Percentiles rank a stretch among this genome's conserved stretches.
These are phyloP conservation scores for Pholiota molesta DNA, from an alignment of 768 basidiomycete species.

Conservation along the genomic window DNA sequence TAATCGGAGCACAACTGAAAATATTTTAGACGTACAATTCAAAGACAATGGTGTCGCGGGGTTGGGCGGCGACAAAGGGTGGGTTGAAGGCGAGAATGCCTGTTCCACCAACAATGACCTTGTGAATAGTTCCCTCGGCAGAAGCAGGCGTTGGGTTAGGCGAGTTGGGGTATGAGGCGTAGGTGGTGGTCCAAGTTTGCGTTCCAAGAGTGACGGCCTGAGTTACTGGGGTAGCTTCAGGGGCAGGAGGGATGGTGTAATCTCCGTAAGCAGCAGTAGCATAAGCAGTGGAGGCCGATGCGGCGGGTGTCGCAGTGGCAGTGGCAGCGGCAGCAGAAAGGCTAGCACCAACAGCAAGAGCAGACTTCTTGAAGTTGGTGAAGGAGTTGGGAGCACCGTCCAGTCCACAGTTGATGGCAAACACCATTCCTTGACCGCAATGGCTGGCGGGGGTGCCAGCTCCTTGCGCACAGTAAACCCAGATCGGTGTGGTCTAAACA, in stretches of 20 bases:
- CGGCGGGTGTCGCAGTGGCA: conserved; percentile 29
- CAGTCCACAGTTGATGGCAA: conserved; percentile 62
- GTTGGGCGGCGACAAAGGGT: conserved; percentile 47
- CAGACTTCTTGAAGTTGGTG: conserved; percentile 59
- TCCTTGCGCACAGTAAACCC: conserved; percentile 62
- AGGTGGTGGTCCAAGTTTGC: conserved; percentile 58
- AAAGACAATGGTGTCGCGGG: conserved; percentile 60
- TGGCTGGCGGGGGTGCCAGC: conserved; percentile 53
- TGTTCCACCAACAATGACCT: conserved; percentile 56
- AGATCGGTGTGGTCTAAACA: conserved; percentile 53
- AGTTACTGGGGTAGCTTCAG: conserved; percentile 45
- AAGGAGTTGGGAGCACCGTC: conserved; percentile 62
- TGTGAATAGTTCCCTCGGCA: conserved; percentile 48
- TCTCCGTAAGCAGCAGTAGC: conserved; percentile 53
- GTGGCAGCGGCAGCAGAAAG: conserved; percentile 46
- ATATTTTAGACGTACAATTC: conserved; percentile 49
- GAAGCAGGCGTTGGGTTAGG: conserved; percentile 56
- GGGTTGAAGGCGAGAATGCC: conserved; percentile 54
- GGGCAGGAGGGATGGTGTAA: conserved; percentile 54
- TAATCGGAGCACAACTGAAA: neutral
- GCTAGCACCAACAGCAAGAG: conserved; percentile 55
- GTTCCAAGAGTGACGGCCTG: conserved; percentile 46
- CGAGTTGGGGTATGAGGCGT: conserved; percentile 57
- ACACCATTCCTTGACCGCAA: conserved; percentile 69
- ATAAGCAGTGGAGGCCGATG: conserved; percentile 26